phyloP scores from a whole-genome alignment of 78 protist species.

The Creolimax fragrantissima region DNA sequence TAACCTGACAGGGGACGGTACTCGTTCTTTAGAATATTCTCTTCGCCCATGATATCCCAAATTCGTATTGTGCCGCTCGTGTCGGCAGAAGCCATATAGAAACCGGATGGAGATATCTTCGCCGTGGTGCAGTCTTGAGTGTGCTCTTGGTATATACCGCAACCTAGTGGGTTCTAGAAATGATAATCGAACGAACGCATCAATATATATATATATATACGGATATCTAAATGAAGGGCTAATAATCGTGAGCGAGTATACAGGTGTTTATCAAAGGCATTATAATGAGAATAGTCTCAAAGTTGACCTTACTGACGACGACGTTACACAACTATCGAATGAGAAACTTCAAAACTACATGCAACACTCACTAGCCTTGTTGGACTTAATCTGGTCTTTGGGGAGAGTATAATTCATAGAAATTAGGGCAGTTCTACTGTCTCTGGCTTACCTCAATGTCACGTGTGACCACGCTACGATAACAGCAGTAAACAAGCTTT shows the following conservation, averaged over 20 bases:
- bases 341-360: no score
- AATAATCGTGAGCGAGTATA: no score
- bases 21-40: slow-evolving; percentile 70
- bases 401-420: no score
- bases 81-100: slow-evolving; percentile 80
- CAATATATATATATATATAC: not conserved
- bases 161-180: slow-evolving; percentile 37
- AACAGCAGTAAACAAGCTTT: slow-evolving; percentile 61
- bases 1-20: slow-evolving; percentile 20
- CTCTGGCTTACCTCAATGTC: slow-evolving; percentile 39
- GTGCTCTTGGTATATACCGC: slow-evolving; percentile 80
- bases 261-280: no score
- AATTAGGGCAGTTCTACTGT: no score
- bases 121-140: slow-evolving; percentile 65
- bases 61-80: slow-evolving; percentile 41
- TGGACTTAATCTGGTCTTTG: no score
- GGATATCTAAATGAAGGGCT: not conserved
- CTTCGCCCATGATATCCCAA: slow-evolving; percentile 79
- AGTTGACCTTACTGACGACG: no score
- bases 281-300: no score
- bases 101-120: slow-evolving; percentile 75
- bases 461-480: slow-evolving; percentile 63
- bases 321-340: no score
- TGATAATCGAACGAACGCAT: no score
- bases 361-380: no score